Base-by-base conservation (phyloP, 768 basidiomycete genomes). In the Stropharia rugosoannulata region DNA sequence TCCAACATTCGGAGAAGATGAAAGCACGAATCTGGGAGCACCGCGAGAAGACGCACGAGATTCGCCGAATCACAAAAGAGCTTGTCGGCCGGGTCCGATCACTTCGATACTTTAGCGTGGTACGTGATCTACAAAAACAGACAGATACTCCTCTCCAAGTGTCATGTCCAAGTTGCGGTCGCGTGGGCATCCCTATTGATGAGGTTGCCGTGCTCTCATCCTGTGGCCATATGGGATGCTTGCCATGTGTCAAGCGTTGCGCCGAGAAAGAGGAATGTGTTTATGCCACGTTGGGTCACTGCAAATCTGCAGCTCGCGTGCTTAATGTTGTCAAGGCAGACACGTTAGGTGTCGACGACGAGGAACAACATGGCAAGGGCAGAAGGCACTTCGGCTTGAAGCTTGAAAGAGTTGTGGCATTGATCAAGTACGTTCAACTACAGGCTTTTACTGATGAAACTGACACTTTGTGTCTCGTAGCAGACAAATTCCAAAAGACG, bases 81-180 rank as follows among this genome's bases (percentile, higher is more conserved):
- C 83, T 96, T 49, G 86, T 92, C 25, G 93, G 93, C 29, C 89
- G 95, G 47, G 84, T 92, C 46, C 87, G 95, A 42, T 97, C 95
- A 2, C 77, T 93, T 36, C 90, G 95, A 42, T 97, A 93, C 74
- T 97, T 98, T 75, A 90, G 83, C 6, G 89, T 90, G 50, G 93
- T 97, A 40, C 89, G 93, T 41, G 90, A 95, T 62, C 77, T 95
- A 41, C 94, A 97, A 68, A 87, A 83, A 64, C 86, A 90, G 63
- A 75, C 77, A 25, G 85, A 85, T 29, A 72, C 71, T 10, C 84
- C 86, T 8, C 78, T 83, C 15, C 71, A 74, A 27, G 76, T 89
- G 38, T 70, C 78, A 8, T 93, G 92, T 60, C 85, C 87, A 4
- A 68, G 68, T 38, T 94, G 91, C 62, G 73, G 73, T 27, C 76